phyloP scores from a whole-genome alignment of 2,329 filamentous ascomycete species.

The Pseudodiploospora longispora region DNA sequence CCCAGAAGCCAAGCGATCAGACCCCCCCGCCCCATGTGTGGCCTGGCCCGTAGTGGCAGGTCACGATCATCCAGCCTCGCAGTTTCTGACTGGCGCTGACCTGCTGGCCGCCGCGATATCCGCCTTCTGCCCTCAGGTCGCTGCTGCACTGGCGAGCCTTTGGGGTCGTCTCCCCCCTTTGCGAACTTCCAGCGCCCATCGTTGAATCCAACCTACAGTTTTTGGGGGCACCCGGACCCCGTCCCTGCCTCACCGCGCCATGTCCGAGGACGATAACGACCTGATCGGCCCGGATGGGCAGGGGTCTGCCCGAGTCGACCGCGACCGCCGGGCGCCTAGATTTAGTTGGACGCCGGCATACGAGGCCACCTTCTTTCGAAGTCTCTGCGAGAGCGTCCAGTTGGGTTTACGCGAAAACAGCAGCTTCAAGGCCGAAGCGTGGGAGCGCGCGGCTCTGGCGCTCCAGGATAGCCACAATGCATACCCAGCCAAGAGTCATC shows the following conservation, averaged over 20 bases:
- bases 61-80: slow-evolving; percentile 1
- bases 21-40: slow-evolving; percentile 1
- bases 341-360: slow-evolving; percentile 53
- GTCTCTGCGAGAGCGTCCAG: slow-evolving; percentile 51
- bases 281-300: slow-evolving; percentile 28
- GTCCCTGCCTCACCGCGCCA: slow-evolving; percentile 10
- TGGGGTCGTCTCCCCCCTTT: slow-evolving; percentile 3
- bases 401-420: slow-evolving; percentile 49
- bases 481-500: slow-evolving; percentile 51
- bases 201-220: not conserved
- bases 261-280: slow-evolving; percentile 33
- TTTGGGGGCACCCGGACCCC: not conserved
- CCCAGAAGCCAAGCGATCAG: slow-evolving; percentile 5
- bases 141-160: slow-evolving; percentile 6
- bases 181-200: not conserved
- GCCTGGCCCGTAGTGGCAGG: slow-evolving; percentile 9
- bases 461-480: slow-evolving; percentile 47
- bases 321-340: slow-evolving; percentile 38
- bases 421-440: slow-evolving; percentile 54
- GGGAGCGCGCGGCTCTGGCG: slow-evolving; percentile 48
- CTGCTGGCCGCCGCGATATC: not conserved
- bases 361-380: slow-evolving; percentile 54
- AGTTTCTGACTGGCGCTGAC: slow-evolving; percentile 8
- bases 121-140: slow-evolving; percentile 1
- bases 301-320: slow-evolving; percentile 25